A percentile compares a stretch with the other conserved stretches of the same genome.
Conservation (phyloP, 116 monocot genomes). For the Cymodocea nodosa region DNA sequence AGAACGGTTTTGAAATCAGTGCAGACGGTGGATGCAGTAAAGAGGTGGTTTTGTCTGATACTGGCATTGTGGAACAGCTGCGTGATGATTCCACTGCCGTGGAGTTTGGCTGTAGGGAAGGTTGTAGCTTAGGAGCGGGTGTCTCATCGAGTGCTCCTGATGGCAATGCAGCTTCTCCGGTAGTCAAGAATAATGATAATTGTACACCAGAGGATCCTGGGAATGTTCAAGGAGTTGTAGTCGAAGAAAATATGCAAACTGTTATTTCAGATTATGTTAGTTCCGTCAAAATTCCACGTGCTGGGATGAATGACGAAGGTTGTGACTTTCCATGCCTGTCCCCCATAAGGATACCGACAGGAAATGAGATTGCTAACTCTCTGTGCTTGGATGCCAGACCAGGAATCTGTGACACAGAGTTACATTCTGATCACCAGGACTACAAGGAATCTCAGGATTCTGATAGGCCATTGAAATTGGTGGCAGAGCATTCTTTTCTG, state of each 20-base stretch:
- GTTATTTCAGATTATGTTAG: background rate
- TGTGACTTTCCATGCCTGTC: constrained; percentile 4
- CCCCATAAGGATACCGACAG: background rate
- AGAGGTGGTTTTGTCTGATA: background rate
- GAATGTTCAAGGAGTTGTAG: background rate
- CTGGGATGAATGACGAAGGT: background rate
- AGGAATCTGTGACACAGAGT: background rate
- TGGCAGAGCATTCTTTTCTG: background rate
- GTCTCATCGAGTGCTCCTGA: background rate
- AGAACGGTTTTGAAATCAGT: background rate
- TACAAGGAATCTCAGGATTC: constrained; percentile 6
- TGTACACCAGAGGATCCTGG: background rate
- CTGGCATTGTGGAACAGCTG: background rate
- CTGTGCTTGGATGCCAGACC: background rate
- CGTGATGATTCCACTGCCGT: background rate
- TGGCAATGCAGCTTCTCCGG: constrained; percentile 6
- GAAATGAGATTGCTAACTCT: constrained; percentile 3
- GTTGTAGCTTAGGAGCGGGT: background rate
- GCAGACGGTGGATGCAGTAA: background rate
- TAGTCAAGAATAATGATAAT: background rate
- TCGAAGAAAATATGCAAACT: background rate
- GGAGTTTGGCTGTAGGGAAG: background rate
- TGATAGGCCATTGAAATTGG: background rate
- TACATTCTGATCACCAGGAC: background rate
- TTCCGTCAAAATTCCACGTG: background rate